A percentile compares a stretch with the other conserved stretches of the same genome.
Conservation (phyloP, 306 rosid species). For the Phaseolus lunatus region DNA sequence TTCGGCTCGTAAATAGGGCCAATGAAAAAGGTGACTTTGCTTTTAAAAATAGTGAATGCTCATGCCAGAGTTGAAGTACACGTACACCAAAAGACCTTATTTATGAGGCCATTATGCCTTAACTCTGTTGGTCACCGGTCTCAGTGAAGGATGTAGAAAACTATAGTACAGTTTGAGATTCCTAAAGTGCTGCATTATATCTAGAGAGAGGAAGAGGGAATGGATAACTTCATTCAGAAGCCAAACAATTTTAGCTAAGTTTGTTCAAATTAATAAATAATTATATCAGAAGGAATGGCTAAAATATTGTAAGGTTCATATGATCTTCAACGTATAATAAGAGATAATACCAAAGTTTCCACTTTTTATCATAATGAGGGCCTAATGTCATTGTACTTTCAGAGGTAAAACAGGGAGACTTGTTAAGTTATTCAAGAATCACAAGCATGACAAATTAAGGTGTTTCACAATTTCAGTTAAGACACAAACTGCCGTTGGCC, state of each 20-base stretch:
- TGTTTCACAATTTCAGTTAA: constrained; percentile 23
- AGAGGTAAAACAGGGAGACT: not conserved
- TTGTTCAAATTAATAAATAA: not conserved
- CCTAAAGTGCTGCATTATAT: not conserved
- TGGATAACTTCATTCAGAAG: constrained; percentile 6
- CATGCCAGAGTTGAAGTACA: constrained; percentile 2
- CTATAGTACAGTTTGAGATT: not conserved
- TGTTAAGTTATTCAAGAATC: not conserved
- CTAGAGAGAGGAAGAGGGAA: not conserved
- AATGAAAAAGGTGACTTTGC: constrained; percentile 7
- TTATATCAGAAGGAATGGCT: not conserved
- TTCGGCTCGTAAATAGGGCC: not conserved
- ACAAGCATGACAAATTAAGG: constrained; percentile 1
- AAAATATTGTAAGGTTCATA: not conserved
- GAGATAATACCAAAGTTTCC: not conserved
- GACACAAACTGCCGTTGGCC: not conserved
- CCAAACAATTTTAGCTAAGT: not conserved
- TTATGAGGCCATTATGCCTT: not conserved
- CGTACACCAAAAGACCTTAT: not conserved
- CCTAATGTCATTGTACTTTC: not conserved
- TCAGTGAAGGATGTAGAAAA: not conserved
- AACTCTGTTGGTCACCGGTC: not conserved
- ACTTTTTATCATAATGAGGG: not conserved
- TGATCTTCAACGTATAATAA: not conserved
- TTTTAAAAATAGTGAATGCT: not conserved